Conservation (phyloP, 106 monocot genomes). For the Phalaenopsis equestris region DNA sequence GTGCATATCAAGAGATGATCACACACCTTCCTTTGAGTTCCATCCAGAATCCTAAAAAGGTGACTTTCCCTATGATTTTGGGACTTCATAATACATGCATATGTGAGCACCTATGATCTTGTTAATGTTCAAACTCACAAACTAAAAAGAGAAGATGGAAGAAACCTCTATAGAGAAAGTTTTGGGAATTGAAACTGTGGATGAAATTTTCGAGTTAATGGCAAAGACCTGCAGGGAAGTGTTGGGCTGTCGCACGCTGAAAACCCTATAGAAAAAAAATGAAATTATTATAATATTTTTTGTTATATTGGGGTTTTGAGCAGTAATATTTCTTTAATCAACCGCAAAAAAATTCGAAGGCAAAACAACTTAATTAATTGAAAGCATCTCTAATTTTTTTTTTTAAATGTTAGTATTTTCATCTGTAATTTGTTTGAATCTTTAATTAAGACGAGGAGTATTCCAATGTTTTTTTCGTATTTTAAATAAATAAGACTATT, state of each 20-base stretch:
- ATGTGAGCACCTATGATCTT: neutral
- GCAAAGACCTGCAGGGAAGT: too few relatives aligned
- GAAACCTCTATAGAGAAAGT: neutral
- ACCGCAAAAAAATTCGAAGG: too few relatives aligned
- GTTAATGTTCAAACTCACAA: neutral
- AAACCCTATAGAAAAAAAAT: neutral
- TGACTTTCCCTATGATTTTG: neutral
- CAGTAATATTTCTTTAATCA: neutral
- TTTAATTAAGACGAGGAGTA: too few relatives aligned
- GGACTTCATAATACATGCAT: neutral
- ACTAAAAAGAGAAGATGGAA: neutral
- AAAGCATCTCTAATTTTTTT: too few relatives aligned
- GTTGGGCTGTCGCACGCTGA: neutral
- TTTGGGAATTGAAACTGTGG: neutral
- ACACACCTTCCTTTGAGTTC: constrained; percentile 51
- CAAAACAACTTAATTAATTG: too few relatives aligned
- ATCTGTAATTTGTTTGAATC: too few relatives aligned
- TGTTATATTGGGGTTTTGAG: neutral
- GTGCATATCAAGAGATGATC: constrained; percentile 69
- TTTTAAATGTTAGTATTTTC: too few relatives aligned
- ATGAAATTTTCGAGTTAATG: too few relatives aligned
- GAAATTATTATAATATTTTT: neutral
- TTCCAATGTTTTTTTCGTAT: too few relatives aligned
- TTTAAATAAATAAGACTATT: too few relatives aligned
- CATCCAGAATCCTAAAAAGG: constrained; percentile 47